Evolutionary conservation across 2,329 filamentous ascomycete genomes (phyloP).

Genomic region (Xylariales sp.): DNA sequence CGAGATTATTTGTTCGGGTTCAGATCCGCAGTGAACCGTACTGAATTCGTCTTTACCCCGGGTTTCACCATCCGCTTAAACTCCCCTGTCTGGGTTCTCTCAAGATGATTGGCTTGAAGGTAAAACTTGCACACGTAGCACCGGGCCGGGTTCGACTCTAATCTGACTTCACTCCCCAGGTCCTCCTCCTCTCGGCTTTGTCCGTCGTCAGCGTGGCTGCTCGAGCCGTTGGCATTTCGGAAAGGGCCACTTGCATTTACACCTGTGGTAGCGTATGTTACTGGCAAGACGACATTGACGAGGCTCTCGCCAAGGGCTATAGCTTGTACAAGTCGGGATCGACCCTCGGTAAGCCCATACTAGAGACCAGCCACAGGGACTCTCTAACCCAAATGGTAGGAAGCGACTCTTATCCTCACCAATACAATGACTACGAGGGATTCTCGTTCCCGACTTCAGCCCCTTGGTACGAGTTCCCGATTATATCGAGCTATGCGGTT

Average conservation of each 20-base stretch:
- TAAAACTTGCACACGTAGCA: neutral
- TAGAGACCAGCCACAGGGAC: too few relatives aligned
- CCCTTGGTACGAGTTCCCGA: constrained; percentile 41
- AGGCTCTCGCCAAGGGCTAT: constrained; percentile 31
- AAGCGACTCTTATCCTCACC: constrained; percentile 38
- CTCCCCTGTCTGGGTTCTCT: neutral
- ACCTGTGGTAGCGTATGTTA: constrained; percentile 34
- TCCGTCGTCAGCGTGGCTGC: constrained; percentile 18
- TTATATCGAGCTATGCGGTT: constrained; percentile 28
- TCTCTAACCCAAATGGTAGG: too few relatives aligned
- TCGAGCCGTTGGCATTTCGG: constrained; percentile 14
- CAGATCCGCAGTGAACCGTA: too few relatives aligned
- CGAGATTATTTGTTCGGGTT: too few relatives aligned
- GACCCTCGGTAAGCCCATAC: constrained; percentile 23
- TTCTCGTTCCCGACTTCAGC: constrained; percentile 33
- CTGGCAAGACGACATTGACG: constrained; percentile 27
- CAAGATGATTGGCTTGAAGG: constrained; percentile 7
- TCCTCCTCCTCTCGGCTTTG: constrained; percentile 15
- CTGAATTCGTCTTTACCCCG: too few relatives aligned
- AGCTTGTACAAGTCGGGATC: constrained; percentile 20
- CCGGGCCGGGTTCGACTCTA: neutral
- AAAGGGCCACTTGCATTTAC: constrained; percentile 25
- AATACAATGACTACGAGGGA: constrained; percentile 39
- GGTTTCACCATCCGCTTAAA: neutral
- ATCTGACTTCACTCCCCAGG: neutral